These are phyloP conservation scores for Pholiota molesta DNA, from an alignment of 768 basidiomycete genomes.

Conservation along the genomic window DNA sequence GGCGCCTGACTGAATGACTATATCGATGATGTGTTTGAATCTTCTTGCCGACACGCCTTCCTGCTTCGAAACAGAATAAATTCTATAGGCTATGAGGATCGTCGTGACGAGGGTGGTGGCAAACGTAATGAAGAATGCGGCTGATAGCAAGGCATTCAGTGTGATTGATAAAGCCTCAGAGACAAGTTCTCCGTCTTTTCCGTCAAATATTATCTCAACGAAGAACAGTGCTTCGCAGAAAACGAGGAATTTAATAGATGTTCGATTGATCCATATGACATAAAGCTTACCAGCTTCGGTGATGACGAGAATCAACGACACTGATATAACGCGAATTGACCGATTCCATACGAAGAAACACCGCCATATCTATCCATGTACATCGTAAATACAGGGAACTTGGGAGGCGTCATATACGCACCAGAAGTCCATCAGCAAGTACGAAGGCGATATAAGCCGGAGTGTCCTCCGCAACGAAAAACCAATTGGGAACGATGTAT, in stretches of 20 bases:
- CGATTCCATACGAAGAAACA: background rate
- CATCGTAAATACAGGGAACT: background rate
- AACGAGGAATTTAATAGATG: background rate
- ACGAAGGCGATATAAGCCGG: background rate
- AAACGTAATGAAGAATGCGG: background rate
- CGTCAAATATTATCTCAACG: background rate
- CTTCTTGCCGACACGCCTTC: background rate
- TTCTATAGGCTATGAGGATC: background rate
- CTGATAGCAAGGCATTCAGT: background rate
- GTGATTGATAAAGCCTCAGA: background rate
- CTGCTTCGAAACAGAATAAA: background rate
- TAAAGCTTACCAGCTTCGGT: background rate
- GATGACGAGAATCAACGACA: background rate
- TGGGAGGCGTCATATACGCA: background rate
- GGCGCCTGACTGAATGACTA: background rate
- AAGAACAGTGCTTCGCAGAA: background rate
- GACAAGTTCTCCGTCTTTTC: background rate
- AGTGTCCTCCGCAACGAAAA: background rate
- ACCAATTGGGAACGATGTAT: background rate
- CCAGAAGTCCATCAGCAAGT: background rate
- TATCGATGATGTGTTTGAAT: background rate
- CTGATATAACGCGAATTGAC: background rate
- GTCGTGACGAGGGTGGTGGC: background rate
- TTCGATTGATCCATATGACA: background rate
- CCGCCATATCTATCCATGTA: background rate